phyloP scores from a whole-genome alignment of 805 yeast genomes.

The Metschnikowia gelsemii region DNA sequence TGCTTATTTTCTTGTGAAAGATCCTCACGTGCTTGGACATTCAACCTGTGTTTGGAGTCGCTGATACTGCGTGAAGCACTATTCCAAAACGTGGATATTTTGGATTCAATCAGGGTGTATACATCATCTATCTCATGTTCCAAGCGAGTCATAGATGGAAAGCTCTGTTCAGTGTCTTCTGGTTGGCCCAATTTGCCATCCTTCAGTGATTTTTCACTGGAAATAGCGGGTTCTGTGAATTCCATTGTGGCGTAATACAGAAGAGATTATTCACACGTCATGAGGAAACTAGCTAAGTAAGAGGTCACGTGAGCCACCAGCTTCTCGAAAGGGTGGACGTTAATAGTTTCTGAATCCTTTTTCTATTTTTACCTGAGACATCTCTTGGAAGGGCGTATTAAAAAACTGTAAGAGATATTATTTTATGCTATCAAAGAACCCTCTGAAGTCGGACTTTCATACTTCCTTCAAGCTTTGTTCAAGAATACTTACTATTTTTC shows the following conservation, averaged over 20 bases:
- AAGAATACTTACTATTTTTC: too few species aligned
- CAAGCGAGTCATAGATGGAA: constrained; percentile 23
- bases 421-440: too few species aligned
- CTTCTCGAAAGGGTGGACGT: too few species aligned
- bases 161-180: background rate
- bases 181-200: background rate
- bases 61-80: constrained; percentile 34
- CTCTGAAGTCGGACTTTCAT: background rate
- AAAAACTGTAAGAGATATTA: too few species aligned
- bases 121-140: constrained; percentile 55
- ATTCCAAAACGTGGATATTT: constrained; percentile 34
- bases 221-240: constrained; percentile 31
- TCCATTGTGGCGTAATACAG: constrained; percentile 26
- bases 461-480: too few species aligned
- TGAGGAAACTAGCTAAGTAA: background rate
- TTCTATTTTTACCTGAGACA: too few species aligned
- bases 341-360: too few species aligned
- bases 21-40: constrained; percentile 30
- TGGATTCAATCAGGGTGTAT: constrained; percentile 52
- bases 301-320: constrained; percentile 1
- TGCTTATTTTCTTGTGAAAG: constrained; percentile 31
- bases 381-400: too few species aligned
- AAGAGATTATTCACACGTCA: background rate
- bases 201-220: constrained; percentile 16
- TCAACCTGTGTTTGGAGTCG: constrained; percentile 29